A percentile compares a stretch with the other conserved stretches of the same genome.
Conservation (phyloP, 176 grass and related monocot genomes). For the Aegilops longissima region DNA sequence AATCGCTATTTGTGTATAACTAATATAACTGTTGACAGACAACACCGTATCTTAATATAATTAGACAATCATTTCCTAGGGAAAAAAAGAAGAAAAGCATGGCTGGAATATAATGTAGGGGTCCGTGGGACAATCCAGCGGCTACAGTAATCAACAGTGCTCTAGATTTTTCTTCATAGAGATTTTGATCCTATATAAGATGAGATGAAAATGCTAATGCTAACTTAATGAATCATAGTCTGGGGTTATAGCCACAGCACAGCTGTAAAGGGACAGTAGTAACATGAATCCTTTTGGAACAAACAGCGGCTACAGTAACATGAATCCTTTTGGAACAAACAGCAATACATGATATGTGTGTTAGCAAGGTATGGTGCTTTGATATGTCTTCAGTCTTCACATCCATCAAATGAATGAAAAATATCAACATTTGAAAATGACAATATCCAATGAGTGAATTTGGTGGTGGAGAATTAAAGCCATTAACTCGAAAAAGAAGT, state of each 20-base stretch:
- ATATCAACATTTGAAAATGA: not conserved
- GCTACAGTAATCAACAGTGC: not conserved
- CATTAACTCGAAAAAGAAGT: not conserved
- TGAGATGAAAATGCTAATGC: not conserved
- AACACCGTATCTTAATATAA: not conserved
- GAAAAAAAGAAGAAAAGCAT: not conserved
- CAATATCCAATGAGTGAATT: not conserved
- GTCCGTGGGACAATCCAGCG: not conserved
- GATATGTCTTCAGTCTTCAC: slow-evolving; percentile 21
- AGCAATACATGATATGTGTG: not conserved
- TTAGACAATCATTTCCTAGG: slow-evolving; percentile 9
- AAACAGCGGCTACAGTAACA: not conserved
- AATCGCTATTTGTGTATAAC: not conserved
- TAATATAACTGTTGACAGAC: not conserved
- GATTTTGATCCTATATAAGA: slow-evolving; percentile 9
- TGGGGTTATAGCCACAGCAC: not conserved
- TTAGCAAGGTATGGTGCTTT: slow-evolving; percentile 10
- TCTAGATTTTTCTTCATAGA: slow-evolving; percentile 21
- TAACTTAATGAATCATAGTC: not conserved
- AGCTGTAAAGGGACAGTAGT: not conserved
- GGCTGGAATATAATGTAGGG: not conserved
- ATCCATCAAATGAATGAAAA: slow-evolving; percentile 17
- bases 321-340: not conserved
- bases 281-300: not conserved
- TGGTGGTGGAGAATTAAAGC: slow-evolving; percentile 4